Percentiles rank a stretch among this genome's conserved stretches.
These are phyloP conservation scores for Annulohypoxylon moriforme DNA, from an alignment of 495 filamentous ascomycete species.

Conservation along the genomic window DNA sequence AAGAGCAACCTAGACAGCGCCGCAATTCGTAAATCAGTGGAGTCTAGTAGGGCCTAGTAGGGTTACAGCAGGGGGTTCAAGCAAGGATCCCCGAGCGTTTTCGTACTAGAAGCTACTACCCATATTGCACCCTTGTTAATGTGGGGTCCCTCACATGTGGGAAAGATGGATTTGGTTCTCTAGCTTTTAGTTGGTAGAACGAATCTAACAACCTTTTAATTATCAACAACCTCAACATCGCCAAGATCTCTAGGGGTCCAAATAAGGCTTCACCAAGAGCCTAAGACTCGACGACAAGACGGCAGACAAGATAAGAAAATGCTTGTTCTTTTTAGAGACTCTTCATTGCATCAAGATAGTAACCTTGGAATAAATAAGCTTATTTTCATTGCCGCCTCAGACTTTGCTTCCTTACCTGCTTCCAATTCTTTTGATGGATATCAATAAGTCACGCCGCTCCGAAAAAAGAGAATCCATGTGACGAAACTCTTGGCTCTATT, in stretches of 20 bases:
- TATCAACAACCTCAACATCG: constrained; percentile 12
- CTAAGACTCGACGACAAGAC: constrained; percentile 20
- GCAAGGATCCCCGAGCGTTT: background rate
- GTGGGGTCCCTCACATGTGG: constrained; percentile 16
- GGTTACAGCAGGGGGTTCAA: constrained; percentile 11
- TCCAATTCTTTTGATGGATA: background rate
- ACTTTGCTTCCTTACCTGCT: background rate
- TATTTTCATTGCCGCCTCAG: background rate
- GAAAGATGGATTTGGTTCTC: background rate
- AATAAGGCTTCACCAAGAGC: constrained; percentile 45
- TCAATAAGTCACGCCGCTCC: background rate
- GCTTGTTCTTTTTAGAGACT: constrained; percentile 6
- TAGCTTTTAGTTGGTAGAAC: background rate
- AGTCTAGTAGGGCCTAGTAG: too few species aligned
- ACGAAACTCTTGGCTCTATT: constrained; percentile 9
- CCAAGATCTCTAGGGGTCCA: constrained; percentile 32
- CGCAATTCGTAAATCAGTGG: constrained; percentile 31
- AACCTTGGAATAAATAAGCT: background rate
- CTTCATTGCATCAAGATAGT: background rate
- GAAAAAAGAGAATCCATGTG: background rate
- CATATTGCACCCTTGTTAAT: constrained; percentile 7
- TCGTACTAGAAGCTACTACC: background rate
- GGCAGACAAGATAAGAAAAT: constrained; percentile 20
- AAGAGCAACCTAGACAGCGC: constrained; percentile 1
- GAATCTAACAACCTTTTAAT: background rate